A percentile compares a stretch with the other conserved stretches of the same genome.
Evolutionary conservation across 1,284 basidiomycete genomes (phyloP).

Genomic region (Naganishia cerealis): DNA sequence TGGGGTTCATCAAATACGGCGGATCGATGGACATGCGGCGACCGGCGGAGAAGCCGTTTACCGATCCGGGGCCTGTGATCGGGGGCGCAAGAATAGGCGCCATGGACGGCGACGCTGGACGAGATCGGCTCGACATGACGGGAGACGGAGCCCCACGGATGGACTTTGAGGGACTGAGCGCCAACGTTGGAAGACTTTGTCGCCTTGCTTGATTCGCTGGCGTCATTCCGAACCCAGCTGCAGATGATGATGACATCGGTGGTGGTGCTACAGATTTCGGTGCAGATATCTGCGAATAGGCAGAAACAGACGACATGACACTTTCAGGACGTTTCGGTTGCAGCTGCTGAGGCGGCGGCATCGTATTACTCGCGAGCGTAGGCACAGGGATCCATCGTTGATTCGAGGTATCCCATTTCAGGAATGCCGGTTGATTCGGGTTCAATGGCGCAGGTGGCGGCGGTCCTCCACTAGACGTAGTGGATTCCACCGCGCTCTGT

Average conservation of each 20-base stretch:
- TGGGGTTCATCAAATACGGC: constrained; percentile 45
- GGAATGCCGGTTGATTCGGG: constrained; percentile 31
- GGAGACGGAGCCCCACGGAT: constrained; percentile 22
- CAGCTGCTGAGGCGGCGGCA: not conserved
- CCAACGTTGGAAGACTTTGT: constrained; percentile 29
- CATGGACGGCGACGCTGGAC: constrained; percentile 23
- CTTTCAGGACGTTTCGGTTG: constrained; percentile 11
- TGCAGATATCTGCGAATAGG: constrained; percentile 33
- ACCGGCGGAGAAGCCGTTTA: not conserved
- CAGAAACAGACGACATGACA: constrained; percentile 32
- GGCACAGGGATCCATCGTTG: constrained; percentile 34
- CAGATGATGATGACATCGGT: not conserved
- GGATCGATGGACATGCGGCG: constrained; percentile 43
- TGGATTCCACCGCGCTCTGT: constrained; percentile 11
- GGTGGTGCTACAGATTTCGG: not conserved
- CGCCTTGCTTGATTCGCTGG: constrained; percentile 22
- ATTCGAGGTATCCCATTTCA: constrained; percentile 33
- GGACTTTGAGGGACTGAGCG: constrained; percentile 13
- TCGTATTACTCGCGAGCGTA: constrained; percentile 1
- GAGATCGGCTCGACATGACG: constrained; percentile 7
- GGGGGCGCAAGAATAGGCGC: constrained; percentile 8
- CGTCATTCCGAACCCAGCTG: not conserved
- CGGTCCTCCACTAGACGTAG: not conserved
- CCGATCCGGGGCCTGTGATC: not conserved
- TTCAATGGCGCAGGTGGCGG: constrained; percentile 27